Percentiles rank a stretch among this genome's conserved stretches.
phyloP scores from a whole-genome alignment of 78 protist genomes.

The slime mould (Dictyostelium discoideum) region DNA sequence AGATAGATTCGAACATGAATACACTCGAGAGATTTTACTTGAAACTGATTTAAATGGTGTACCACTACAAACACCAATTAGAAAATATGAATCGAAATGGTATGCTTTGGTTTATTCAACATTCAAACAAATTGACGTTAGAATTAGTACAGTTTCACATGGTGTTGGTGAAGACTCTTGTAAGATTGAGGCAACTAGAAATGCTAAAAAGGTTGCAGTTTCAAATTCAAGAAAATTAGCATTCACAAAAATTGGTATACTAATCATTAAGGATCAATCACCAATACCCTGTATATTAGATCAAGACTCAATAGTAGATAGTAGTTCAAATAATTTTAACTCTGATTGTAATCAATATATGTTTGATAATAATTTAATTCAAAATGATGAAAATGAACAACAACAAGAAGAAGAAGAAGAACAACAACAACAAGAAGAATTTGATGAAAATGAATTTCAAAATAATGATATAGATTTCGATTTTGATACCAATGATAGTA shows the following conservation, averaged over 20 bases:
- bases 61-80: neutral
- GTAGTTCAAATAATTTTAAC: neutral
- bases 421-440: neutral
- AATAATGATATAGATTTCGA: neutral
- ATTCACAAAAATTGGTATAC: slow-evolving; percentile 21
- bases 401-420: neutral
- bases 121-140: neutral
- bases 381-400: neutral
- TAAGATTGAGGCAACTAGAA: neutral
- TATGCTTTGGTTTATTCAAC: neutral
- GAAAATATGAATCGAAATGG: neutral
- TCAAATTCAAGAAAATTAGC: slow-evolving; percentile 11
- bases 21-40: neutral
- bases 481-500: neutral
- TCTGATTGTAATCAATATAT: neutral
- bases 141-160: neutral
- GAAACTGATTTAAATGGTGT: neutral
- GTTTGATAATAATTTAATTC: neutral
- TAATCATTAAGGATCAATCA: neutral
- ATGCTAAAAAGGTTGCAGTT: slow-evolving; percentile 12
- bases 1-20: neutral
- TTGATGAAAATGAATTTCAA: neutral
- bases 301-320: neutral
- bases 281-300: neutral
- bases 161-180: neutral